Percentiles rank a stretch among this genome's conserved stretches.
Evolutionary conservation across 2,329 filamentous ascomycete species (phyloP).

Genomic region (Chaetomium olivaceum): DNA sequence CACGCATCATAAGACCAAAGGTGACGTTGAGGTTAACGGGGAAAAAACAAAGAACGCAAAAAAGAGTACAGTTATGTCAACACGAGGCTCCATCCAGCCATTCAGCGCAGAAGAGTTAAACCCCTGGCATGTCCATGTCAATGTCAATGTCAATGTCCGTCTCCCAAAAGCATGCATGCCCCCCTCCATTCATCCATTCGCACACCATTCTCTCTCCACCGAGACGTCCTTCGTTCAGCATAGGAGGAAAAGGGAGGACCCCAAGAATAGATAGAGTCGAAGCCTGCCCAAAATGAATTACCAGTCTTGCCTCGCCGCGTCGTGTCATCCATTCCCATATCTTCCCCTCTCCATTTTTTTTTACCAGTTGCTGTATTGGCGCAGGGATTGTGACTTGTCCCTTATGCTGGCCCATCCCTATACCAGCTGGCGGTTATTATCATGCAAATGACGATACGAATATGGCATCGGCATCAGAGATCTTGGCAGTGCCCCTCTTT

Average conservation of each 20-base stretch:
- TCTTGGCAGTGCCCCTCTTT: not conserved
- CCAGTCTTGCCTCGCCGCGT: slow-evolving; percentile 20
- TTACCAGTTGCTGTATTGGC: not conserved
- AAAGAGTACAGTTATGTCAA: slow-evolving; percentile 11
- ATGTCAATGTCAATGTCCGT: not conserved
- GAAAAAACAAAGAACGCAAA: not conserved
- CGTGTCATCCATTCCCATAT: not conserved
- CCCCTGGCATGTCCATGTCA: not conserved
- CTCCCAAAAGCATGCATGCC: not conserved
- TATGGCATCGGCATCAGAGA: not conserved
- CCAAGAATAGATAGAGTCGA: not conserved
- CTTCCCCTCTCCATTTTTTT: not conserved
- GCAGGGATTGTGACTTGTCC: not conserved
- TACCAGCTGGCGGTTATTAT: not conserved
- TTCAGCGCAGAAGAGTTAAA: not conserved
- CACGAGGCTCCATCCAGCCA: slow-evolving; percentile 12
- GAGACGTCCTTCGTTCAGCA: not conserved
- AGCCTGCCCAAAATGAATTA: slow-evolving; percentile 6
- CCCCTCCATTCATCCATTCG: not conserved
- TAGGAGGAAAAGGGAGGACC: slow-evolving; percentile 6
- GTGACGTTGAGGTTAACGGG: not conserved
- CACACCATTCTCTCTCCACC: not conserved
- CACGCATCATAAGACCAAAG: not conserved
- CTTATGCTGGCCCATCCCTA: not conserved
- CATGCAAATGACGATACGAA: not conserved